phyloP scores from a whole-genome alignment of 1,284 basidiomycete species.

The Apiotrichum porosum region DNA sequence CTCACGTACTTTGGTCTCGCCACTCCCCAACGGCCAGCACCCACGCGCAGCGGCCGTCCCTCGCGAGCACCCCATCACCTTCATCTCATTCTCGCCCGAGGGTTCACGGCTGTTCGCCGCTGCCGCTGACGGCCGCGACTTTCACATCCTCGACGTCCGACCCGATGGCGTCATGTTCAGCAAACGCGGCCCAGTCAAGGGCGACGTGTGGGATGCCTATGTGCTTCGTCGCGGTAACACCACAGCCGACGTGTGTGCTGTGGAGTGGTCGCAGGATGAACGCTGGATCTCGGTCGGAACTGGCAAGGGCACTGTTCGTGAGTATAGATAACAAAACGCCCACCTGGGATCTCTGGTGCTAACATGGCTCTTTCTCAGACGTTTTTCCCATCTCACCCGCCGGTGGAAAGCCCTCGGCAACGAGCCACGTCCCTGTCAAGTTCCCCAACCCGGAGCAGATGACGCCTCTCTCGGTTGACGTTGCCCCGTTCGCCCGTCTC shows the following conservation, averaged over 20 bases:
- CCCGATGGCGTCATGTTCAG: constrained; percentile 9
- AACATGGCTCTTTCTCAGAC: constrained; percentile 55
- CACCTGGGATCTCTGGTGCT: too few relatives aligned
- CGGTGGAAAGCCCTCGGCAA: constrained; percentile 62
- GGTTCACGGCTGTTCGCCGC: constrained; percentile 60
- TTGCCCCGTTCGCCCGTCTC: constrained; percentile 59
- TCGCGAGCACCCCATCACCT: constrained; percentile 52
- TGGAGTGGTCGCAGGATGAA: constrained; percentile 58
- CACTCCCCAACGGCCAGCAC: constrained; percentile 1
- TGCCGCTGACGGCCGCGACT: constrained; percentile 58
- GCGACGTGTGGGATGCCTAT: constrained; percentile 61
- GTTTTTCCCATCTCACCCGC: constrained; percentile 71
- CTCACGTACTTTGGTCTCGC: constrained; percentile 10
- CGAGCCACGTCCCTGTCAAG: constrained; percentile 60
- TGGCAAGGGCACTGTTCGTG: constrained; percentile 50
- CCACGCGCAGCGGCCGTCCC: neutral
- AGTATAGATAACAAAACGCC: constrained; percentile 14
- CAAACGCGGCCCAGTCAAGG: constrained; percentile 14
- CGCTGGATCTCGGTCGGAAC: constrained; percentile 67
- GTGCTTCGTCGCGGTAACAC: constrained; percentile 67
- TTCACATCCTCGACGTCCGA: constrained; percentile 56
- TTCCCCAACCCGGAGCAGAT: constrained; percentile 57
- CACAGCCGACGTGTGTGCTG: constrained; percentile 58
- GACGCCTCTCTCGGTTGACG: constrained; percentile 56
- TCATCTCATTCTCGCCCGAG: constrained; percentile 58